phyloP scores from a whole-genome alignment of 1,284 basidiomycete species.

The Wolfiporia cocos region DNA sequence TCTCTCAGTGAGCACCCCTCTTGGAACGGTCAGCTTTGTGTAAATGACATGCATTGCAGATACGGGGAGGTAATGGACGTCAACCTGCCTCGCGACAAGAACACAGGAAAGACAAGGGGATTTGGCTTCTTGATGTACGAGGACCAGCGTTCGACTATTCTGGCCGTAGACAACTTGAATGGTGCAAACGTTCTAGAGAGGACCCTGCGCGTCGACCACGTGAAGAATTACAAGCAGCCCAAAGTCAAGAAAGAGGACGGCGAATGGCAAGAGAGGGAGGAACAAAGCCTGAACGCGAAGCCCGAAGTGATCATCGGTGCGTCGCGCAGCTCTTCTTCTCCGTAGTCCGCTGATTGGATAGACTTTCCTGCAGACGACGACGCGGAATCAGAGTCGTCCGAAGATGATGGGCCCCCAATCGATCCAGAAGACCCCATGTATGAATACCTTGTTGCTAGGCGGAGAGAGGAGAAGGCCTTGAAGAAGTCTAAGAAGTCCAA shows the following conservation, averaged over 20 bases:
- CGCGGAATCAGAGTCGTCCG: slow-evolving; percentile 56
- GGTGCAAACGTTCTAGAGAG: slow-evolving; percentile 86
- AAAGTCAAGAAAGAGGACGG: slow-evolving; percentile 81
- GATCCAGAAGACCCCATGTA: slow-evolving; percentile 99
- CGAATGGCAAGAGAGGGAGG: slow-evolving; percentile 82
- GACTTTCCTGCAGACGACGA: slow-evolving; percentile 37
- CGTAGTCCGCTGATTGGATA: neutral
- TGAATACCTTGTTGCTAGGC: slow-evolving; percentile 73
- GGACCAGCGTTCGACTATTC: slow-evolving; percentile 92
- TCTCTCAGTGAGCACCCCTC: slow-evolving; percentile 78
- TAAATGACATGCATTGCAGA: slow-evolving; percentile 33
- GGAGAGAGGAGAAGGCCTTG: slow-evolving; percentile 58
- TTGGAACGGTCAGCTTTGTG: too few relatives aligned
- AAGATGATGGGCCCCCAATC: slow-evolving; percentile 62
- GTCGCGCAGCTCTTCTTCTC: slow-evolving; percentile 15
- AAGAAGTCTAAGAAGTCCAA: slow-evolving; percentile 55
- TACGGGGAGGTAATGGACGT: slow-evolving; percentile 96
- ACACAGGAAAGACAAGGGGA: slow-evolving; percentile 83
- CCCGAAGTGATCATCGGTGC: slow-evolving; percentile 66
- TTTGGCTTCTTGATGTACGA: slow-evolving; percentile 99
- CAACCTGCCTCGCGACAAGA: slow-evolving; percentile 89
- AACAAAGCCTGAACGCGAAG: slow-evolving; percentile 80
- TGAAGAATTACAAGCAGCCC: slow-evolving; percentile 88
- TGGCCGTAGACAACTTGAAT: slow-evolving; percentile 98
- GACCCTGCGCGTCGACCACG: slow-evolving; percentile 91